A percentile compares a stretch with the other conserved stretches of the same genome.
phyloP scores from a whole-genome alignment of 2,329 filamentous ascomycete genomes.

The Clathrospora elynae region DNA sequence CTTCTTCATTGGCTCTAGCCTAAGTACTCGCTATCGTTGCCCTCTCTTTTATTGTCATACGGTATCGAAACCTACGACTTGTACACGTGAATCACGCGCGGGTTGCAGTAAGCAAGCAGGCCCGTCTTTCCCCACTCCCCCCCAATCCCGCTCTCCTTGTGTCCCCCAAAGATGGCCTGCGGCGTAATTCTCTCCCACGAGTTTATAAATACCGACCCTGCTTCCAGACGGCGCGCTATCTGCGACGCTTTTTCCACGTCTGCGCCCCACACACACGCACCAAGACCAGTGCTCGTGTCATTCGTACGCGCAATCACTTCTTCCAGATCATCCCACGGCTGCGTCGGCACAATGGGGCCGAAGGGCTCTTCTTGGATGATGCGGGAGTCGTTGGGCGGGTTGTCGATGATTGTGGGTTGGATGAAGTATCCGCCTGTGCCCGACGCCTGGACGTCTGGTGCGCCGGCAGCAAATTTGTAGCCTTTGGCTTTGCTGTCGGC shows the following conservation, averaged over 20 bases:
- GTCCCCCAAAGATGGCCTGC: constrained; percentile 69
- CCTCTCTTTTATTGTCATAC: too few relatives aligned
- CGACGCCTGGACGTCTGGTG: constrained; percentile 36
- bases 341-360: constrained; percentile 67
- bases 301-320: constrained; percentile 57
- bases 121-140: constrained; percentile 63
- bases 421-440: constrained; percentile 63
- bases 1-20: too few relatives aligned
- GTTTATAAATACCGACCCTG: constrained; percentile 64
- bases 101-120: constrained; percentile 55
- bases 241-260: constrained; percentile 53
- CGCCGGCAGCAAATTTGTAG: constrained; percentile 59
- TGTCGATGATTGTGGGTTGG: constrained; percentile 64
- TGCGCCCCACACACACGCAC: constrained; percentile 57
- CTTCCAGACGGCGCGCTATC: constrained; percentile 56
- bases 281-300: constrained; percentile 57
- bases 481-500: constrained; percentile 61
- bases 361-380: constrained; percentile 67
- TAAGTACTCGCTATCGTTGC: too few relatives aligned
- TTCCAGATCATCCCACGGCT: constrained; percentile 65
- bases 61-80: constrained; percentile 45
- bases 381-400: constrained; percentile 61
- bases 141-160: constrained; percentile 78
- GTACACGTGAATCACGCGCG: constrained; percentile 55
- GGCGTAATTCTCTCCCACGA: constrained; percentile 55